Evolutionary conservation across 371 early-diverging fungal species (phyloP), one percentile per base, ranked within the genome.

Genomic region (Syncephalastrum sp.): DNA sequence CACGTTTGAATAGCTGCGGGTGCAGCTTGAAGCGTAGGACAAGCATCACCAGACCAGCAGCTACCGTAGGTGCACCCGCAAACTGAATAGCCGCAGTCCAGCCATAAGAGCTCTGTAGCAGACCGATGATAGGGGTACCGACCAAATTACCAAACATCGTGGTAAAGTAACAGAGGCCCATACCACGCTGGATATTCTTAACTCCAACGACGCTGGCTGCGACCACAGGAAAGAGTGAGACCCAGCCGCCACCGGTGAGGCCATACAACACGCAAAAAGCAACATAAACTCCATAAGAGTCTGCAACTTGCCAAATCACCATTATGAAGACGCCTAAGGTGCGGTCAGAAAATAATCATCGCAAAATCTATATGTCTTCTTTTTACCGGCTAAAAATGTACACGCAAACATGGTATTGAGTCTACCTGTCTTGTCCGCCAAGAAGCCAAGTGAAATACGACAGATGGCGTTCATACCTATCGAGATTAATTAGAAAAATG

Each of bases 251-350:
- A 27, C 79, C 74, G n/a, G 77, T 75, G 7, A 82, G 61, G 1
- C 86, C 86, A 47, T 81, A 83, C 4, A 82, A 44, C 0, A 72
- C 65, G 25, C 68, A 69, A 38, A 54, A 75, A 0, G 54, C 63
- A 4, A 49, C 57, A 57, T 61, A 72, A 10, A 71, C 65, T 4
- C 72, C 76, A 5, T 66, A 56, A 1, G 63, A 64, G 13, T 74
- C 70, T 6, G 81, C 69, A 64, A 82, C 77, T 15, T 82, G 81
- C 90, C 90, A 89, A 44, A 87, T 56, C 3, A 84, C 47, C 60
- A 85, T 69, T 14, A 78, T 77, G n/a, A 82, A 70, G 1, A 83
- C 15, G 45, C 61, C 73, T 69, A 23, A 46, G 46, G 10, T 46
- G 1, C 3, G 7, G n/a, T 19, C 6, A 13, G 15, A 46, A 46